Conservation (phyloP, 495 filamentous ascomycete genomes). For the Lasiosphaeria ovina region DNA sequence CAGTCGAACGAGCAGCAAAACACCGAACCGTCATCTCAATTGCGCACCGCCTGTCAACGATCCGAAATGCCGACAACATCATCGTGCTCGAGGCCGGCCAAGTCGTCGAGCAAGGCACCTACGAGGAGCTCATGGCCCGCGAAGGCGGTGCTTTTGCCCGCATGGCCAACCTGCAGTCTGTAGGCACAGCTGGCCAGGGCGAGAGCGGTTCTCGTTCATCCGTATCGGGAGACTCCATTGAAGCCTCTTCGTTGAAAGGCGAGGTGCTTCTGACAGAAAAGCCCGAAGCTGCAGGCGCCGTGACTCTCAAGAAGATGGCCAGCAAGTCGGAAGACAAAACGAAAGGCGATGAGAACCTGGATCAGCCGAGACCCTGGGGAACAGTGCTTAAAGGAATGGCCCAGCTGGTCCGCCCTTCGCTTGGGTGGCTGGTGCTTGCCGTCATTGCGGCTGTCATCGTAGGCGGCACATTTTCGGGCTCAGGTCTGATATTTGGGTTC, state of each 20-base stretch:
- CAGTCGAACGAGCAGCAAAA: conserved; percentile 75
- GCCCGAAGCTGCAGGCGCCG: conserved; percentile 23
- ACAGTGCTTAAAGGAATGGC: conserved; percentile 7
- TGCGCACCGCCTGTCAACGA: conserved; percentile 93
- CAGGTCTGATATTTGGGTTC: conserved; percentile 25
- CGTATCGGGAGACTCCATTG: conserved; percentile 13
- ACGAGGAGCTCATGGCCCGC: conserved; percentile 58
- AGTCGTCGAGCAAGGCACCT: conserved; percentile 78
- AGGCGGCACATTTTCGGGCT: conserved; percentile 23
- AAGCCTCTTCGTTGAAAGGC: conserved; percentile 27
- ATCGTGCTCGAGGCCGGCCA: conserved; percentile 80
- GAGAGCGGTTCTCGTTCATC: conserved; percentile 4
- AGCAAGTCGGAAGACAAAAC: conserved; percentile 27
- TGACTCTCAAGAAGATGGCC: background rate
- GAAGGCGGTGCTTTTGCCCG: conserved; percentile 49
- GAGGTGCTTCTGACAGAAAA: conserved; percentile 30
- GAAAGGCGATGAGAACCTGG: conserved; percentile 26
- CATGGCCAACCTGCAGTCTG: conserved; percentile 51
- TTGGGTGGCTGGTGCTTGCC: conserved; percentile 14
- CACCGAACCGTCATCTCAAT: conserved; percentile 90
- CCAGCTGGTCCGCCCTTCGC: conserved; percentile 7
- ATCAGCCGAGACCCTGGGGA: conserved; percentile 8
- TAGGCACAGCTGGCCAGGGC: conserved; percentile 19
- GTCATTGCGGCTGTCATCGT: conserved; percentile 17
- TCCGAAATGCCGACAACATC: conserved; percentile 88